Conservation (phyloP, 1,139 yeast species). For the Taphrina flavorubra region DNA sequence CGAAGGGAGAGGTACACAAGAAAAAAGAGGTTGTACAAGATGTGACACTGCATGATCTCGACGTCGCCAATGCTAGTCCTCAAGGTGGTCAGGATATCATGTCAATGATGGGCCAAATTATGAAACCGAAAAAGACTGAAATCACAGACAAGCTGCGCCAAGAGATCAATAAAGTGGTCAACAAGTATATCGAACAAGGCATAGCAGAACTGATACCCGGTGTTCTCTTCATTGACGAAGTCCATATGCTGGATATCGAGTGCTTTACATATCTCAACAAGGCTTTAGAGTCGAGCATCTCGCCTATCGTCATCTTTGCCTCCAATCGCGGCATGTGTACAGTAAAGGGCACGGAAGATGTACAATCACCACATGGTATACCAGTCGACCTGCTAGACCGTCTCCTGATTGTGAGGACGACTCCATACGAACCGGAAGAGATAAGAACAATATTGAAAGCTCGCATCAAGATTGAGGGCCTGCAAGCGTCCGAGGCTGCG, state of each 20-base stretch:
- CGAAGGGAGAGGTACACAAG: slow-evolving; percentile 98
- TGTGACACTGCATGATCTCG: slow-evolving; percentile 93
- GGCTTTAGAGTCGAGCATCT: slow-evolving; percentile 88
- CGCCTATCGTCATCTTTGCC: slow-evolving; percentile 93
- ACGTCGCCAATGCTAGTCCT: slow-evolving; percentile 94
- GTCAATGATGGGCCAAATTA: slow-evolving; percentile 97
- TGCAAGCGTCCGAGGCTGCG: slow-evolving; percentile 69
- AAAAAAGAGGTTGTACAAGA: slow-evolving; percentile 98
- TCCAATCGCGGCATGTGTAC: slow-evolving; percentile 93
- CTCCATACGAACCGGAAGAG: slow-evolving; percentile 84
- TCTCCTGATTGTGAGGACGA: slow-evolving; percentile 84
- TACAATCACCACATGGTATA: slow-evolving; percentile 91
- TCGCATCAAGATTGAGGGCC: slow-evolving; percentile 76
- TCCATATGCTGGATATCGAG: slow-evolving; percentile 95
- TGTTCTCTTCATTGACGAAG: slow-evolving; percentile 95
- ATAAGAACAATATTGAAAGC: slow-evolving; percentile 79
- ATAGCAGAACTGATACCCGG: slow-evolving; percentile 98
- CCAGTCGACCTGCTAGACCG: slow-evolving; percentile 95
- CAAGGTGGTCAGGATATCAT: slow-evolving; percentile 98
- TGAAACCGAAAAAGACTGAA: slow-evolving; percentile 97
- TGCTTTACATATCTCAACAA: slow-evolving; percentile 91
- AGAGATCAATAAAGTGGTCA: slow-evolving; percentile 94
- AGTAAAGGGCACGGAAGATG: slow-evolving; percentile 88
- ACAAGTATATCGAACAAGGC: slow-evolving; percentile 95
- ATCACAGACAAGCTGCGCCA: slow-evolving; percentile 92